These are phyloP conservation scores for Colletotrichum graminicola DNA, from an alignment of 2,329 filamentous ascomycete genomes.

Conservation along the genomic window DNA sequence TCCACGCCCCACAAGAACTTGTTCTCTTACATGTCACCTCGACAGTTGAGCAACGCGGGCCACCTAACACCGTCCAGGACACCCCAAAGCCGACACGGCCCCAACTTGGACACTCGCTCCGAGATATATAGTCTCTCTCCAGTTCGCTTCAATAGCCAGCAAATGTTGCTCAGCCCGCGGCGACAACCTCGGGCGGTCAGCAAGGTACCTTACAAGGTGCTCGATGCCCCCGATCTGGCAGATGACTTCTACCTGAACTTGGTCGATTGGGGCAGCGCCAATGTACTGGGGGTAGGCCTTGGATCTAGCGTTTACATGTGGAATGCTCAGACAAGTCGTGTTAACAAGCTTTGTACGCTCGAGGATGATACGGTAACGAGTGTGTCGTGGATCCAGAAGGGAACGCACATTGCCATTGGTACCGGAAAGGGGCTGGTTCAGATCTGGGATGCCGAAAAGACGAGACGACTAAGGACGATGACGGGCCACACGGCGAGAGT, in stretches of 20 bases:
- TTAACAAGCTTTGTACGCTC: slow-evolving; percentile 93
- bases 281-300: slow-evolving; percentile 91
- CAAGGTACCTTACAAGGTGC: slow-evolving; percentile 97
- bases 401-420: slow-evolving; percentile 94
- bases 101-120: slow-evolving; percentile 88
- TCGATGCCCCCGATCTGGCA: slow-evolving; percentile 94
- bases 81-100: slow-evolving; percentile 86
- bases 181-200: slow-evolving; percentile 91
- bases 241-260: slow-evolving; percentile 99
- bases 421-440: slow-evolving; percentile 95
- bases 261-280: slow-evolving; percentile 97
- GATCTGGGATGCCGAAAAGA: slow-evolving; percentile 95
- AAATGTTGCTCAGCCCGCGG: slow-evolving; percentile 90
- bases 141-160: slow-evolving; percentile 91
- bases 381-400: slow-evolving; percentile 98
- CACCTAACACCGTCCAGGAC: slow-evolving; percentile 91
- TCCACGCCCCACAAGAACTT: slow-evolving; percentile 98
- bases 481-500: slow-evolving; percentile 95
- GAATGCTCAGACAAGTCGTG: slow-evolving; percentile 91
- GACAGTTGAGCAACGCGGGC: slow-evolving; percentile 77
- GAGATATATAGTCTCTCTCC: slow-evolving; percentile 97
- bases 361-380: slow-evolving; percentile 95
- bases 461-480: slow-evolving; percentile 91
- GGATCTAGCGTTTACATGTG: slow-evolving; percentile 98
- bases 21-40: slow-evolving; percentile 88